Base-by-base conservation (phyloP, 2,329 filamentous ascomycete genomes). In the Diaporthe caulivora region DNA sequence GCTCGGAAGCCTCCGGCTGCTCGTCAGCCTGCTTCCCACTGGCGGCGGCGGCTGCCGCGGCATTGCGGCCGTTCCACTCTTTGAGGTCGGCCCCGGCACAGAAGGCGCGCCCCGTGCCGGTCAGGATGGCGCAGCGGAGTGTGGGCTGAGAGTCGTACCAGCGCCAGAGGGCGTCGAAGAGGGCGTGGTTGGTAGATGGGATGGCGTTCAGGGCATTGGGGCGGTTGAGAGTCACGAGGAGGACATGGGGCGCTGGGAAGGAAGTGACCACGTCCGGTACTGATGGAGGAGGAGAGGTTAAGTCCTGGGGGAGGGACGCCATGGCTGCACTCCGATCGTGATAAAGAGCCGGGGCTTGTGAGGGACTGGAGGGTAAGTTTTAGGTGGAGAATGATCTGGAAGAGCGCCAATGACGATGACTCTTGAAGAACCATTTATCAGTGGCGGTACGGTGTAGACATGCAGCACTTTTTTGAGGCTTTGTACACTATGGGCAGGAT, bases 1-100 rank as follows among this genome's bases (percentile, higher is more conserved):
- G 47, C 17, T 34, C 31, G 0, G 84, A 78, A 0, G 84, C 78
- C 79, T 83, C 83, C 24, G 77, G 75, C 51, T 72, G 37, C 37
- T 44, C 71, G 67, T 75, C 71, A 17, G 65, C 64, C 21, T 72
- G 64, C 24, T 42, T 29, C 13, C 51, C 51, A 11, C 24, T 53
- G 51, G 57, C 37, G 3, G 57, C 60, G 49, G 71, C 70, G 21
- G 73, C 65, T 6, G 70, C 68, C 0, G 73, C 64, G n/a, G 69
- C 42, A 76, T 88, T 86, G 72, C 84, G 82, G 11, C 81, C 81
- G 72, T 87, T 83, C 90, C 91, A 92, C 82, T 93, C 91, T 80
- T 90, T 91, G 24, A 94, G 85, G 78, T 93, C 92, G 44, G 91
- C 91, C 21, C 92, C 92, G 0, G 91, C 90, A 80, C 91, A 93